Evolutionary conservation across 176 grass and related monocot genomes (phyloP), one percentile per base, ranked within the genome.

Genomic region (Phoenix dactylifera): DNA sequence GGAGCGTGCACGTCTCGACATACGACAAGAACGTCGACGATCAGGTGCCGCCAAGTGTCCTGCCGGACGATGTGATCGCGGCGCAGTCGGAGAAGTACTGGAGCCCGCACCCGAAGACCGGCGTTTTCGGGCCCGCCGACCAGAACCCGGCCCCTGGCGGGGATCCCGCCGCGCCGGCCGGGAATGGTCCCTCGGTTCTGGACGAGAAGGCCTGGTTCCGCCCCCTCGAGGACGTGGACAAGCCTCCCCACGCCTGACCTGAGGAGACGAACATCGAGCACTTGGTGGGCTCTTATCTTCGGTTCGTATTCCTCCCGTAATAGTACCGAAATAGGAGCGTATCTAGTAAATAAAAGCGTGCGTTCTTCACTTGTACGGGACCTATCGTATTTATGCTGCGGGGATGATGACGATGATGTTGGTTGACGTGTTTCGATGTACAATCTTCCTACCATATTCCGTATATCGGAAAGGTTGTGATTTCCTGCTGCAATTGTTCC

Each of bases 21-120:
- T 97, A 97, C 74, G 93, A 97, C 78, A 97, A 97, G 78, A 97
- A 97, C 76, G 53, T 88, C 68, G 93, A 97, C 15, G 93, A 97
- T 0, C 93, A 82, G 60, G 81, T 85, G 58, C 74, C 70, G 1
- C 84, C 92, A 48, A 68, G 55, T 22, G 61, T 85, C 57, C 87
- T 96, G 75, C 93, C 87, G 59, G 84, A 97, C 78, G 74, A 92
- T 92, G 93, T 92, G 84, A 97, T 97, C 76, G 66, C 80, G 63
- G 69, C 10, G 3, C 75, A 14, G 49, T 79, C 93, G 3, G 81
- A 91, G 73, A 97, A 88, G 75, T 97, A 92, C 73, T 97, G 93
- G 93, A 63, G 73, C n/a, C 93, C 93, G 0, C 72, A 97, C 62
- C 93, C 93, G 0, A 80, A 69, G 56, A 97, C 93, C 81, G 93